Evolutionary conservation across 306 rosid species (phyloP).

Genomic region (Canavalia gladiata): DNA sequence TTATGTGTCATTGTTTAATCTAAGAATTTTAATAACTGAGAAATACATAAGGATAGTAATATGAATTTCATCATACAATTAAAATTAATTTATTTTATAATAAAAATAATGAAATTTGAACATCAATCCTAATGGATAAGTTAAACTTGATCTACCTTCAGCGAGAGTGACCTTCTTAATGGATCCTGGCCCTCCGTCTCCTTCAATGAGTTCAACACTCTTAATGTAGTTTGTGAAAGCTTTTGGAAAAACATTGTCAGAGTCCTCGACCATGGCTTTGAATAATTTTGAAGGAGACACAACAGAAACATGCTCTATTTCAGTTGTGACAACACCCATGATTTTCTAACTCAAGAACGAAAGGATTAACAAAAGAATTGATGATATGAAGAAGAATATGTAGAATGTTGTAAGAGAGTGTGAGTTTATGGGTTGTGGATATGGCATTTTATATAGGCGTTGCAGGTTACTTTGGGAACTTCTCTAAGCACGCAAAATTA

Average conservation of each 20-base stretch:
- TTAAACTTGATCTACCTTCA: conserved; percentile 35
- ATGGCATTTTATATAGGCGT: conserved; percentile 24
- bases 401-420: background rate
- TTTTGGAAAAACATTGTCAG: conserved; percentile 49
- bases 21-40: background rate
- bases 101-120: too few species aligned
- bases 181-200: conserved; percentile 62
- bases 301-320: conserved; percentile 27
- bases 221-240: conserved; percentile 28
- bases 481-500: background rate
- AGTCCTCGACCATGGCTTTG: conserved; percentile 54
- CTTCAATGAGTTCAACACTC: conserved; percentile 51
- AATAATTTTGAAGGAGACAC: conserved; percentile 54
- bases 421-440: background rate
- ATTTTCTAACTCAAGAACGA: background rate
- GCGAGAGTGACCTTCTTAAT: conserved; percentile 50
- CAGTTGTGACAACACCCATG: conserved; percentile 58
- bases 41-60: background rate
- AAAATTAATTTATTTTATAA: background rate
- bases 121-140: background rate
- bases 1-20: background rate
- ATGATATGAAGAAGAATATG: background rate
- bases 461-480: background rate
- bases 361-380: background rate
- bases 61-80: background rate